Evolutionary conservation across 805 yeast genomes (phyloP), one percentile per base, ranked within the genome.

Genomic region (Aciculoconidium aculeatum): DNA sequence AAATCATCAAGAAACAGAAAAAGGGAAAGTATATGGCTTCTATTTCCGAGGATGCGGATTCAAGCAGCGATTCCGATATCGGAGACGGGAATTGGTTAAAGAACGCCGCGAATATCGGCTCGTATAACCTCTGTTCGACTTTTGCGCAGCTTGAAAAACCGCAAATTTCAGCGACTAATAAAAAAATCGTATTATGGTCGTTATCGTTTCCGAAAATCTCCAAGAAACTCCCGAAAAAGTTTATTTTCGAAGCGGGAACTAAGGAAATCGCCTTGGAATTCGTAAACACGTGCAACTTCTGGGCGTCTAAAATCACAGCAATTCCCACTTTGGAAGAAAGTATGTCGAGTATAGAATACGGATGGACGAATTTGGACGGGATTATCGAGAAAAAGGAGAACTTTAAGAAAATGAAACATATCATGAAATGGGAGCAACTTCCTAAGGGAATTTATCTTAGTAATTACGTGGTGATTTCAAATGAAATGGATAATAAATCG

Each of bases 281-380:
- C 53, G 75, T 82, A 11, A 72, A 79, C 41, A 75, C 90, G 4
- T 78, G 92, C 55, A 87, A 86, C 53, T 87, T 83, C 51, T 87
- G 96, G 95, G 84, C 94, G 2, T 83, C 90, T 2, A 71, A 92
- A 40, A 70, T 82, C 20, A 80, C 94, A 5, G 80, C 87, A 10
- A 78, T 84, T 12, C 95, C 95, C 3, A 67, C 77, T 0, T 49
- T 54, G 35, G 82, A 78, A 44, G 80, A 76, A 32, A 76, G 80
- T 38, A 66, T 83, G 17, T 76, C 86, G 2, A 77, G 90, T 31
- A 71, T 78, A 35, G 94, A 87, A 49, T 86, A 75, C 49, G 95
- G 95, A 2, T 86, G 95, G 95, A 65, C 67, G 15, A 49, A 64
- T 39, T 40, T 64, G 35, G 61, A 58, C 23, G 42, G 43, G 1